Evolutionary conservation across 176 grass and related monocot species (phyloP).

Genomic region (maize (Zea mays)): DNA sequence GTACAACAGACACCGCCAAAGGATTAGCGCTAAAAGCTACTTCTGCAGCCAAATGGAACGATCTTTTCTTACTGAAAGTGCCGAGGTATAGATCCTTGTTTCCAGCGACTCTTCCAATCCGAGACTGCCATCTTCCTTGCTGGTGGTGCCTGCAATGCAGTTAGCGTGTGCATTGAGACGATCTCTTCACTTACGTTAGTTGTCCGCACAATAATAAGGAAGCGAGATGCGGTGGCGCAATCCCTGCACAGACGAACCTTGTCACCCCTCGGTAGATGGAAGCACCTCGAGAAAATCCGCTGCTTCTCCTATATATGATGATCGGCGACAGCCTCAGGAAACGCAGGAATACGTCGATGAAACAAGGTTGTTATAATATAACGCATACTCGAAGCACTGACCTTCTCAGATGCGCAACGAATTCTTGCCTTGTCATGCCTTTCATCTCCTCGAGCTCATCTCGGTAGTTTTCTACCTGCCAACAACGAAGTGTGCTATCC

Average conservation of each 20-base stretch:
- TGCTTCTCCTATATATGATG: constrained; percentile 96
- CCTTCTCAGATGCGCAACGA: constrained; percentile 91
- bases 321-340: too few relatives aligned
- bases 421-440: constrained; percentile 88
- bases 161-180: background rate
- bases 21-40: constrained; percentile 43
- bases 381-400: background rate
- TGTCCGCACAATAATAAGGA: too few relatives aligned
- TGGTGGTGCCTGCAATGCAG: constrained; percentile 80
- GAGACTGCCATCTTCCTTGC: constrained; percentile 95
- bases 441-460: constrained; percentile 81
- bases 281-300: constrained; percentile 93
- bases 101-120: constrained; percentile 91
- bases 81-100: constrained; percentile 99
- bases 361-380: background rate
- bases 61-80: constrained; percentile 86
- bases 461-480: constrained; percentile 75
- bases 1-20: background rate
- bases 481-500: constrained; percentile 38
- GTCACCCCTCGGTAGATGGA: constrained; percentile 97
- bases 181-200: too few relatives aligned
- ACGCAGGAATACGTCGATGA: background rate
- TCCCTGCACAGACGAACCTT: constrained; percentile 47
- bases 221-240: background rate
- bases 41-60: constrained; percentile 9